Percentiles rank a stretch among this genome's conserved stretches.
phyloP scores from a whole-genome alignment of 768 basidiomycete species.

The Gyrodon lividus region DNA sequence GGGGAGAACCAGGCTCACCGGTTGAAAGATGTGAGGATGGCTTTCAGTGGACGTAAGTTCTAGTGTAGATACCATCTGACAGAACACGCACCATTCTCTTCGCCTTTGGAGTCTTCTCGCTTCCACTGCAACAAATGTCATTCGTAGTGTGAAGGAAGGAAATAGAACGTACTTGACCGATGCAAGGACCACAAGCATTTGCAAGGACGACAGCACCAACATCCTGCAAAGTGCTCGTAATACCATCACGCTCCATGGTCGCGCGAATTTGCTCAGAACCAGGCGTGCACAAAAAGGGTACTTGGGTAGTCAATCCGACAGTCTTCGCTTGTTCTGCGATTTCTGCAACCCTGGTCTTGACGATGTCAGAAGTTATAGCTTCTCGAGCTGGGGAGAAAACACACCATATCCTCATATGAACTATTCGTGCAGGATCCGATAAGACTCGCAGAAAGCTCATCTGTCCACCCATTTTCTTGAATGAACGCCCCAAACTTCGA shows the following conservation, averaged over 20 bases:
- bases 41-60: constrained; percentile 38
- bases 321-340: constrained; percentile 86
- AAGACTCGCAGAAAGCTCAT: constrained; percentile 84
- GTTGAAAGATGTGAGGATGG: constrained; percentile 97
- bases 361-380: constrained; percentile 3
- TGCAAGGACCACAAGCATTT: constrained; percentile 98
- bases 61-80: background rate
- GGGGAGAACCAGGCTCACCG: constrained; percentile 46
- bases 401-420: constrained; percentile 93
- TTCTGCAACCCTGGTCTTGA: constrained; percentile 85
- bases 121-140: constrained; percentile 67
- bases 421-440: constrained; percentile 99
- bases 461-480: constrained; percentile 87
- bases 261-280: constrained; percentile 97
- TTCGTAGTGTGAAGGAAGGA: constrained; percentile 1
- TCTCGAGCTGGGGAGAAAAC: background rate
- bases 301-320: constrained; percentile 78
- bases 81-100: constrained; percentile 76
- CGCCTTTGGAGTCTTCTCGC: constrained; percentile 78
- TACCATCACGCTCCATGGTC: constrained; percentile 92
- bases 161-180: constrained; percentile 70
- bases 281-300: constrained; percentile 86
- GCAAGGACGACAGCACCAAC: constrained; percentile 95
- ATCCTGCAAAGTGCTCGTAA: constrained; percentile 77
- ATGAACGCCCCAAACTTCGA: constrained; percentile 84